Evolutionary conservation across 2,329 filamentous ascomycete genomes (phyloP).

Genomic region (Cryoendolithus antarcticus): DNA sequence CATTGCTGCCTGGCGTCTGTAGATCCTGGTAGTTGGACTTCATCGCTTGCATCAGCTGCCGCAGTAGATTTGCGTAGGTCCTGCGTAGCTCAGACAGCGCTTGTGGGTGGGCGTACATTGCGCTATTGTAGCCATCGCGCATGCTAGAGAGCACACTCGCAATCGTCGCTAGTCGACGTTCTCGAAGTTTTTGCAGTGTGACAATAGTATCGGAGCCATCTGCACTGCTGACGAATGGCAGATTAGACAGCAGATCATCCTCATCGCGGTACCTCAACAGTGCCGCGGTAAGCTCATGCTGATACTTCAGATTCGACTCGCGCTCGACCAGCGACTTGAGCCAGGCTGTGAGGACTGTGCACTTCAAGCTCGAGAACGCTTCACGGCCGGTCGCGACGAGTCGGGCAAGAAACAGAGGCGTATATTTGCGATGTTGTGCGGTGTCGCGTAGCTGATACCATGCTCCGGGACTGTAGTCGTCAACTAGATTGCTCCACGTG

Average conservation of each 20-base stretch:
- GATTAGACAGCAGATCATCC: constrained; percentile 41
- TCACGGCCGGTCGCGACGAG: constrained; percentile 31
- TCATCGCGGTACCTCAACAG: constrained; percentile 36
- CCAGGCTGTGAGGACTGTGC: constrained; percentile 40
- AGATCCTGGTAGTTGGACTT: constrained; percentile 48
- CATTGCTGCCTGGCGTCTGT: constrained; percentile 12
- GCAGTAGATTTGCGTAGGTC: constrained; percentile 40
- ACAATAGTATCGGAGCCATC: constrained; percentile 33
- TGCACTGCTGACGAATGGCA: constrained; percentile 40
- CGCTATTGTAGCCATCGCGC: constrained; percentile 35
- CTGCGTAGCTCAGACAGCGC: constrained; percentile 26
- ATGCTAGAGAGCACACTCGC: constrained; percentile 48
- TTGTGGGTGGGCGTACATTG: constrained; percentile 19
- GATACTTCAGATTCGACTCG: constrained; percentile 48
- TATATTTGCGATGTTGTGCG: constrained; percentile 32
- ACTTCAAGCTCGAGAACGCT: constrained; percentile 21
- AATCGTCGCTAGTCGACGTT: constrained; percentile 42
- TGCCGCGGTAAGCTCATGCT: constrained; percentile 42
- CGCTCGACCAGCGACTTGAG: constrained; percentile 45
- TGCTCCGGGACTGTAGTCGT: constrained; percentile 39
- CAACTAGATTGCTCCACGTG: constrained; percentile 45
- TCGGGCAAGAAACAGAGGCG: constrained; percentile 32
- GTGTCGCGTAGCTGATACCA: constrained; percentile 37
- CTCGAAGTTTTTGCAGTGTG: constrained; percentile 38
- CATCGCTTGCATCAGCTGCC: constrained; percentile 48